These are phyloP conservation scores for Sicyos edulis DNA, from an alignment of 306 rosid genomes.

Conservation along the genomic window DNA sequence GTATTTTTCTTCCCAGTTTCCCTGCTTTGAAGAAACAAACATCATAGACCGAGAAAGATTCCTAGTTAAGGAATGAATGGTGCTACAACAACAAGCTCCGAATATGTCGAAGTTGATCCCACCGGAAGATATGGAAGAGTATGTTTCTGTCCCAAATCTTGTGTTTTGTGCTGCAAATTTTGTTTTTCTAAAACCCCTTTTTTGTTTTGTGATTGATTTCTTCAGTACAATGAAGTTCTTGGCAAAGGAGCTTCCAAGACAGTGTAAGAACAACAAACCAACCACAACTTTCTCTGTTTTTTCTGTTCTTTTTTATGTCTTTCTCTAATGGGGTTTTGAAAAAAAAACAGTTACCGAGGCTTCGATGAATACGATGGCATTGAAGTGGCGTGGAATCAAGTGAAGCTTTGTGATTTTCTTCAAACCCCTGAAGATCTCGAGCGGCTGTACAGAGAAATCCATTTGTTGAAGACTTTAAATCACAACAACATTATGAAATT, in stretches of 20 bases:
- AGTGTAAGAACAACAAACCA: constrained; percentile 46
- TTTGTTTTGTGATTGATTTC: neutral
- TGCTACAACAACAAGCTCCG: constrained; percentile 37
- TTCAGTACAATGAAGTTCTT: constrained; percentile 83
- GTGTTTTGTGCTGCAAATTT: neutral
- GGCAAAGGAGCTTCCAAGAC: constrained; percentile 97
- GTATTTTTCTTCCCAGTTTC: constrained; percentile 18
- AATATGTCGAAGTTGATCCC: constrained; percentile 92
- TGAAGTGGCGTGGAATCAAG: constrained; percentile 99
- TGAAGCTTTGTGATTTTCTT: constrained; percentile 70
- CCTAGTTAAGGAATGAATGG: constrained; percentile 52
- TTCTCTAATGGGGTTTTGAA: neutral
- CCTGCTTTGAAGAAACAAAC: constrained; percentile 7
- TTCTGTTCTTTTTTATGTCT: constrained; percentile 3
- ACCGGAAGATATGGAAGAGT: constrained; percentile 99
- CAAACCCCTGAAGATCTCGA: constrained; percentile 79
- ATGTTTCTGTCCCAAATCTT: constrained; percentile 24
- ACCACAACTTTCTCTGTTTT: constrained; percentile 11
- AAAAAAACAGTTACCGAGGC: constrained; percentile 57
- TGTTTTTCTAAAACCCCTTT: neutral
- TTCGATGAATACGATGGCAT: constrained; percentile 94
- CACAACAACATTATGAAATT: constrained; percentile 88
- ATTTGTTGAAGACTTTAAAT: constrained; percentile 84
- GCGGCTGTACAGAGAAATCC: constrained; percentile 83
- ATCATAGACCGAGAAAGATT: constrained; percentile 15